Base-by-base conservation (phyloP, 1,139 yeast genomes). In the Geotrichum histeridarum region DNA sequence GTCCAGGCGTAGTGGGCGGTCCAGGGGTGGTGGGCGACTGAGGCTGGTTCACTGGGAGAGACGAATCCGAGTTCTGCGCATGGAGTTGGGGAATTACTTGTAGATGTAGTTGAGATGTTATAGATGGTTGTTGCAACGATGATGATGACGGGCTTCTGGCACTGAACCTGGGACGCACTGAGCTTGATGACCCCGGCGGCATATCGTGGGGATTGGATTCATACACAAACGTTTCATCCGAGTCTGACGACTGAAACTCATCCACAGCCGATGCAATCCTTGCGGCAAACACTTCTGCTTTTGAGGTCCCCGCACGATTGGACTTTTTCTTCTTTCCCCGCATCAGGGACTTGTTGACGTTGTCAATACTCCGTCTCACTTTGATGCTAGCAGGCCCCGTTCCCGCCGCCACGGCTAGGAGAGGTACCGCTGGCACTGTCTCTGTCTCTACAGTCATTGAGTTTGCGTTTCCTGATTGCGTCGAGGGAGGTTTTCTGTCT, bases 201-300 rank as follows among this genome's bases (percentile, higher is more conserved):
- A 48, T 53, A 6, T 53, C 55, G 32, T 44, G 45, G 12, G 75
- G 70, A 47, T 74, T 70, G 7, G 81, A 80, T 63, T 90, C 97
- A 67, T 91, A 91, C 12, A 91, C 96, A 75, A 91, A 91, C 0
- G 96, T 88, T 68, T 91, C 98, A 63, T 90, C 96, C 42, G 91
- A 82, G 67, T 89, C 96, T 43, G 91, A 84, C 48, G 86, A 81
- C 57, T 86, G 90, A 31, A 81, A 89, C 63, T 89, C 96, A 62
- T 88, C 96, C 8, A 91, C 95, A 0, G 98, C 98, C 60, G 90
- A 84, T 8, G 97, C 97, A 59, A 91, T 75, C 63, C 86, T 85
- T 0, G 98, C 97, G 9, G 97, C 98, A 70, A 91, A 91, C 57
- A 88, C 82, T 65, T 90, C 98, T 0, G 96, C 93, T 65, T 89